Percentiles rank a stretch among this genome's conserved stretches.
phyloP scores from a whole-genome alignment of 176 grass and related monocot species.

The Rhynchospora breviuscula region DNA sequence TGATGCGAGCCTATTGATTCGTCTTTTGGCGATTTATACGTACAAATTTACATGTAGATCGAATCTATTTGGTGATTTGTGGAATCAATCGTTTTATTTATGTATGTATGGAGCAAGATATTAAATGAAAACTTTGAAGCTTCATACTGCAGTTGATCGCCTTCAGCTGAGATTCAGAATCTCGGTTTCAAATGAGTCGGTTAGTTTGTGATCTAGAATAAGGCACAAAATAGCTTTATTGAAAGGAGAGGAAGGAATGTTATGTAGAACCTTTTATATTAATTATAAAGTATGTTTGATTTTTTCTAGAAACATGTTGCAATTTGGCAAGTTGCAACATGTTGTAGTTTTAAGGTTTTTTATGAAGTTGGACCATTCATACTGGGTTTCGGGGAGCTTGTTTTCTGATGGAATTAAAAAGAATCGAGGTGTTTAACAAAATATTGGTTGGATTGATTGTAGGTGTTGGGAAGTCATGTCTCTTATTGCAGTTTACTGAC shows the following conservation, averaged over 20 bases:
- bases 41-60: neutral
- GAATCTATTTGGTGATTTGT: neutral
- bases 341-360: neutral
- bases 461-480: slow-evolving; percentile 61
- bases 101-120: neutral
- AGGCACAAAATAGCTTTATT: neutral
- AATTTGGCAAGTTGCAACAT: neutral
- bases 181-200: neutral
- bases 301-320: neutral
- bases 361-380: neutral
- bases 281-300: neutral
- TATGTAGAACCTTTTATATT: neutral
- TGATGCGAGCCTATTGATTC: neutral
- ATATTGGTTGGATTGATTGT: neutral
- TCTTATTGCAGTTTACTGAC: slow-evolving; percentile 53
- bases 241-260: neutral
- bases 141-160: too few species aligned
- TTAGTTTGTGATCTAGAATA: neutral
- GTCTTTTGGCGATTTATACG: neutral
- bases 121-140: neutral
- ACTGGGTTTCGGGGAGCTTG: neutral
- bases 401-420: neutral
- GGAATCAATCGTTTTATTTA: neutral
- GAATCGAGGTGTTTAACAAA: neutral
- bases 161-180: neutral